Conservation (phyloP, 306 rosid genomes). For the Begonia loranthoides region DNA sequence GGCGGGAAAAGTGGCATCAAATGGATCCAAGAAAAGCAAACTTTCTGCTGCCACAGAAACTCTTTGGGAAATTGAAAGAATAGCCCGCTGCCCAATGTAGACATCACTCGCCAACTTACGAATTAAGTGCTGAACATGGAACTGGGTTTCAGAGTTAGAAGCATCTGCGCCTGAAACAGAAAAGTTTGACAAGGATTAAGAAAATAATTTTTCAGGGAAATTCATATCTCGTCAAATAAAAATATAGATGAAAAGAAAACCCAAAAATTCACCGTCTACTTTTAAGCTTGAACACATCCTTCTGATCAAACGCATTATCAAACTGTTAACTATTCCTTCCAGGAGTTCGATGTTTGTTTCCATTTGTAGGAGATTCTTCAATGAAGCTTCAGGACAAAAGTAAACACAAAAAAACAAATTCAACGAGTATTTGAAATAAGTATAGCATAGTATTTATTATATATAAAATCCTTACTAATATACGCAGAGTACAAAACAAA, state of each 20-base stretch:
- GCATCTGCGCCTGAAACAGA: constrained; percentile 37
- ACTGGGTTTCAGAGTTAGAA: constrained; percentile 21
- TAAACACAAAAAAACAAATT: background rate
- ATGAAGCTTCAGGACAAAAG: constrained; percentile 40
- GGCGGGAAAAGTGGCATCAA: constrained; percentile 55
- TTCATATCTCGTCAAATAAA: constrained; percentile 1
- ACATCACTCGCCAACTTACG: constrained; percentile 64
- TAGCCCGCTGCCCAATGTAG: constrained; percentile 61
- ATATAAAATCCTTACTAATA: background rate
- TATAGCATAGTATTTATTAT: background rate
- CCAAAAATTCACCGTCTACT: constrained; percentile 39
- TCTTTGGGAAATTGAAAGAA: constrained; percentile 58
- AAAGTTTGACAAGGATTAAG: constrained; percentile 1
- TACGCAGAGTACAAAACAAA: no score
- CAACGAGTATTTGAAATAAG: background rate
- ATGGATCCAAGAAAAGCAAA: constrained; percentile 79
- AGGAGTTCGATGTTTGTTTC: constrained; percentile 39
- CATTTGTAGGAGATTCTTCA: constrained; percentile 40
- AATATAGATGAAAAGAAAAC: background rate
- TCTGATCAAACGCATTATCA: constrained; percentile 49
- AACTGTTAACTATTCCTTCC: constrained; percentile 57
- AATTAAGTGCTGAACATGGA: constrained; percentile 56
- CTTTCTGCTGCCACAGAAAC: constrained; percentile 56
- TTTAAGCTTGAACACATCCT: constrained; percentile 43
- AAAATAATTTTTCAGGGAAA: constrained; percentile 9